Evolutionary conservation across 208 protist species (phyloP).

Genomic region (Trypanosomatidae sp.): DNA sequence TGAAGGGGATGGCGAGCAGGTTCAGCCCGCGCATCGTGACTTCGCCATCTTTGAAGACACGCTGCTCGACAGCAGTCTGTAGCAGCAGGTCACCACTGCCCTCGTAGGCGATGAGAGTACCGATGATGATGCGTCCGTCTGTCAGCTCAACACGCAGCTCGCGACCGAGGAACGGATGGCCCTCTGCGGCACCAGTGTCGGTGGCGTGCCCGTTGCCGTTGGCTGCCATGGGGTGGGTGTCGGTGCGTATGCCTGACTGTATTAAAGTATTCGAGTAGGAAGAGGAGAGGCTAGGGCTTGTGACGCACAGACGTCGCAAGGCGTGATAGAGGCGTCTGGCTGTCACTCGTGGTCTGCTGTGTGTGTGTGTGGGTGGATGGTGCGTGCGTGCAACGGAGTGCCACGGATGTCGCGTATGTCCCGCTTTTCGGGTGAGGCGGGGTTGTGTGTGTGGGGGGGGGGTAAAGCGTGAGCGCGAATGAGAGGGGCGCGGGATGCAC

Average conservation of each 20-base stretch:
- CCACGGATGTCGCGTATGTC: background rate
- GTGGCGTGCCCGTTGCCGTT: constrained; percentile 9
- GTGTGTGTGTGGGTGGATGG: constrained; percentile 1
- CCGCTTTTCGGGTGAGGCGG: background rate
- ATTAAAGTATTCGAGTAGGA: background rate
- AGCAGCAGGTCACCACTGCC: constrained; percentile 79
- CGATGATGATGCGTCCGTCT: constrained; percentile 70
- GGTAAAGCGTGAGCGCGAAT: background rate
- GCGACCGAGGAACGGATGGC: constrained; percentile 59
- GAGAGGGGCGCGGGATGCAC: background rate
- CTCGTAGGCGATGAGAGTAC: constrained; percentile 70
- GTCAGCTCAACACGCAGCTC: constrained; percentile 82
- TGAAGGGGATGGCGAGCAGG: constrained; percentile 73
- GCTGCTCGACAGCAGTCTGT: constrained; percentile 61
- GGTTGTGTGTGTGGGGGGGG: too few species aligned
- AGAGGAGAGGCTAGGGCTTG: background rate
- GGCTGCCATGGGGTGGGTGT: background rate
- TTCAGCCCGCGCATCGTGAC: constrained; percentile 40
- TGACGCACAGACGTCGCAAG: background rate
- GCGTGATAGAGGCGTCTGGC: background rate
- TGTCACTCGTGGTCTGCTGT: background rate
- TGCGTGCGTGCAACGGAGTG: background rate
- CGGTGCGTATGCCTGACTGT: background rate
- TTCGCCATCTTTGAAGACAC: constrained; percentile 67
- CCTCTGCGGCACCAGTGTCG: background rate